phyloP scores from a whole-genome alignment of 345 rosid genomes.

The Gossypium bickii region DNA sequence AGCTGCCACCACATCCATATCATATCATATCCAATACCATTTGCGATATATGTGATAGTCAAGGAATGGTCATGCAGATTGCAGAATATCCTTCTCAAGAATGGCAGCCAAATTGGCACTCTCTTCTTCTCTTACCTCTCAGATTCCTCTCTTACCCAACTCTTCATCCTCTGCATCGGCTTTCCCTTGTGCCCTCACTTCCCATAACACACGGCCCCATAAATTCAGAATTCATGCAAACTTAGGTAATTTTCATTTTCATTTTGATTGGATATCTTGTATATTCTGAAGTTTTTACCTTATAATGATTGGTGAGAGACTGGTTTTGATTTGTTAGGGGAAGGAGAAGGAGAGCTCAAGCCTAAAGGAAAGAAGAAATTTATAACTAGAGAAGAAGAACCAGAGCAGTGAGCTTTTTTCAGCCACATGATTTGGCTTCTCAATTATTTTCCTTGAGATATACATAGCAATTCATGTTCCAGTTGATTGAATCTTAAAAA shows the following conservation, averaged over 20 bases:
- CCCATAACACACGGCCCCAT: slow-evolving; percentile 14
- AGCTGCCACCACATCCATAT: slow-evolving; percentile 7
- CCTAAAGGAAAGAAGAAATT: slow-evolving; percentile 75
- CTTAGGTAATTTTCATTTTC: slow-evolving; percentile 34
- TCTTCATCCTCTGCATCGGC: slow-evolving; percentile 8
- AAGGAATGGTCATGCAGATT: background rate
- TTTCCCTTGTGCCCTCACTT: slow-evolving; percentile 2
- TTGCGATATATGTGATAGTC: background rate
- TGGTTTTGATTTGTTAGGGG: slow-evolving; percentile 37
- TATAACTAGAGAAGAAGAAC: slow-evolving; percentile 87
- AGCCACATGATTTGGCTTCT: background rate
- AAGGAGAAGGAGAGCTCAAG: slow-evolving; percentile 67
- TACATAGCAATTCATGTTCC: background rate
- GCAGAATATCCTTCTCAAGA: background rate
- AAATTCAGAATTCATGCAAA: slow-evolving; percentile 56
- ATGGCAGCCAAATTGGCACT: slow-evolving; percentile 8
- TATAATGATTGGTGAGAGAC: background rate
- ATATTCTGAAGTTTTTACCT: background rate
- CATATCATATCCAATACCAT: slow-evolving; percentile 2
- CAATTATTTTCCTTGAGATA: background rate
- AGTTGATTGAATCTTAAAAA: background rate
- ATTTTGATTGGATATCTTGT: background rate
- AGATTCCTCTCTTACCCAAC: slow-evolving; percentile 4
- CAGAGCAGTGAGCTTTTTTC: slow-evolving; percentile 53
- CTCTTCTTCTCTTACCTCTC: background rate